Evolutionary conservation across 2,329 filamentous ascomycete species (phyloP), one percentile per base, ranked within the genome.

Genomic region (Arthroderma sp.): DNA sequence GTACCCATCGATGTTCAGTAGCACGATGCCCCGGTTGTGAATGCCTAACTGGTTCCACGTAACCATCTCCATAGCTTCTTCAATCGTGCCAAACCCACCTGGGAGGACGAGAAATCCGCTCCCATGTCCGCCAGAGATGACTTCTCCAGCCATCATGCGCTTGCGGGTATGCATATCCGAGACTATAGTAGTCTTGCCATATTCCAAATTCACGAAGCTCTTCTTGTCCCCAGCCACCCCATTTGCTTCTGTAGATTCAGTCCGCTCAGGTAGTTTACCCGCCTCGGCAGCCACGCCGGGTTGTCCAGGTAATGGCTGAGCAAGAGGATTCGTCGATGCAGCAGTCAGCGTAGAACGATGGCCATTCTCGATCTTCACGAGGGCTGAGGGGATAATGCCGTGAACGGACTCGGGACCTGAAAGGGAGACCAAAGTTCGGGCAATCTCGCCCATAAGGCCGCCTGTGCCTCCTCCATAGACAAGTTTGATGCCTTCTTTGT

Each of bases 151-250:
- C 93, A 98, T 97, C 75, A 93, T 79, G 64, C 87, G 83, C 77
- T 98, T 98, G 62, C 93, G 83, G 43, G 88, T 91, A 74, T 98
- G 93, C 93, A 98, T 98, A 70, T 96, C 90, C 64, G 83, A 80
- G 28, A 97, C 93, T 7, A 96, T 83, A 0, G 90, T 96, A 11
- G 90, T 96, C 44, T 79, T 77, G 8, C 93, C 93, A 69, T 88
- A 98, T 56, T 76, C 72, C 0, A 68, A 68, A 58, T 74, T 68
- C 3, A 73, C 39, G n/a, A 44, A 9, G 23, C 62, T 63, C 31
- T 63, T 56, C 21, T 58, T 55, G 58, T 55, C 56, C 63, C 58
- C 54, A 52, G 85, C 83, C 7, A 86, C 74, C 25, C n/a, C 7
- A 2, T 51, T 33, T 28, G 28, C 28, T 17, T 51, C 25, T 17